Base-by-base conservation (phyloP, 331 rosid species). In the Rosa hybrid region DNA sequence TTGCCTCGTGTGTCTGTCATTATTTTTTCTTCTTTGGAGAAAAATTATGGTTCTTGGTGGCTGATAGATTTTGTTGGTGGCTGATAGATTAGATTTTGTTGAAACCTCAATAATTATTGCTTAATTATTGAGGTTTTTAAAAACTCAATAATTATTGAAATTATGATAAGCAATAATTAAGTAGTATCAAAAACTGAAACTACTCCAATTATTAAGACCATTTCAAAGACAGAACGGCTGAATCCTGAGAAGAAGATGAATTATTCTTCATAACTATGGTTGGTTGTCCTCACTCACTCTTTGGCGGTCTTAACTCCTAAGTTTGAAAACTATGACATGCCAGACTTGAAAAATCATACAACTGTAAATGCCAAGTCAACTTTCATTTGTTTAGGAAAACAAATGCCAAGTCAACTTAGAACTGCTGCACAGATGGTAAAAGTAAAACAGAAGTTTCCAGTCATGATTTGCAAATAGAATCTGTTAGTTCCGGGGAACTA, bases 361-460 rank as follows among this genome's bases (percentile, higher is more conserved):
- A 18, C 59, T 17, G 30, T 48, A 12, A 77, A 46, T 11, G 10
- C 21, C 70, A 30, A 30, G 45, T 63, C 69, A 63, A 63, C 20
- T 63, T 27, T 27, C 23, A 38, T 67, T 53, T 21, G 18, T 42
- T 51, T 7, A 14, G 25, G 42, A 41, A 12, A 41, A 0, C n/a
- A 41, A 41, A 6, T 25, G 11, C 45, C 44, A 17, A 42, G 81
- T 78, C 81, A 69, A 63, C 11, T 45, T 23, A 77, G 23, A 63
- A 21, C 63, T 48, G 72, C 72, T 45, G 46, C 46, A 6, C 49
- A 3, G 39, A 14, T 13, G 8, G 8, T 27, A 12, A 65, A 65
- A 65, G 56, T 75, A 14, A 75, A 76, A 60, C 18, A 39, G 76
- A 54, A 23, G 76, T 53, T 78, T 69, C 45, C 18, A 63, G 8